Evolutionary conservation across 768 basidiomycete species (phyloP), one percentile per base, ranked within the genome.

Genomic region (Rhizopogon vulgaris): DNA sequence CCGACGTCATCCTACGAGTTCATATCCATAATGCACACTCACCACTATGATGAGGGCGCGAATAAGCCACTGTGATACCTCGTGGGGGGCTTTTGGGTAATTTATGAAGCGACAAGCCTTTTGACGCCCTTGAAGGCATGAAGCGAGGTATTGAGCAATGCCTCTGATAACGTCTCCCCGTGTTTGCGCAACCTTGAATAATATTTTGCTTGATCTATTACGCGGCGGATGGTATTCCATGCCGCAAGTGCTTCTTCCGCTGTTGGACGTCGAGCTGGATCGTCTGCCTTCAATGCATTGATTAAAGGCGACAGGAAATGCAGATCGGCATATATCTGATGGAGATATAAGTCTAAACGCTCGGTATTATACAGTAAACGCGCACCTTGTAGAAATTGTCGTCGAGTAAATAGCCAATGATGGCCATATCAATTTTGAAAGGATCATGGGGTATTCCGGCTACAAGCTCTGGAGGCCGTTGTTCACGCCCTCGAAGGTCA

Each of bases 381-480:
- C 18, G 1, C 10, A 55, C 54, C 1, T 58, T 47, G 2, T 56
- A 54, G n/a, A 64, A 56, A 22, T 61, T 55, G 6, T 49, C 52
- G 15, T 52, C 40, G 27, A 62, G 63, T 6, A 67, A 30, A 18
- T 64, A 53, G 3, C 66, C 68, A 1, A 67, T 56, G 1, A 59
- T 62, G 49, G 58, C 66, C 0, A 70, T 49, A 22, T 70, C 69
- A 1, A 63, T 24, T 43, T 63, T 67, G 56, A 63, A 70, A 0
- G 66, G 62, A 30, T 70, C 61, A 15, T 64, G 66, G 0, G 67
- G 62, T 3, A 51, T 34, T 1, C 47, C 51, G 1, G 38, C 36
- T 6, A 41, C 52, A 6, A 69, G 57, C 27, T 68, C 67, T 1
- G 67, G 65, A 0, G 61, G 58, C 3, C 54, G 45, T 10, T 46